Base-by-base conservation (phyloP, 2,329 filamentous ascomycete species). In the Aureobasidium sp. region DNA sequence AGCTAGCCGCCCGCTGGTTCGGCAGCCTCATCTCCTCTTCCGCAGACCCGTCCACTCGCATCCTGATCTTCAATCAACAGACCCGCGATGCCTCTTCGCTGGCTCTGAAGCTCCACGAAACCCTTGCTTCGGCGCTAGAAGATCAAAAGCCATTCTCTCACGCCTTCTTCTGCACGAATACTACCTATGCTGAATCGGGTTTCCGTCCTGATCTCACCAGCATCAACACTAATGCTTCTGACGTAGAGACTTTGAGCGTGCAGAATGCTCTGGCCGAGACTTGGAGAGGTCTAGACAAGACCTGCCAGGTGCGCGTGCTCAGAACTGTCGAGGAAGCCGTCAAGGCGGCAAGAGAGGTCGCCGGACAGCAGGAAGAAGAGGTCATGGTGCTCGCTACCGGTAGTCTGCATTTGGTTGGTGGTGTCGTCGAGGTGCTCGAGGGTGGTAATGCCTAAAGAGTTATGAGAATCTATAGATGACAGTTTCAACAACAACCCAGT, bases 51-150 rank as follows among this genome's bases (percentile, higher is more conserved):
- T 72, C 73, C 12, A 69, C 73, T 5, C 78, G 90, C 0, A 79
- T 88, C 62, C 77, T 97, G 49, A 82, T 97, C 52, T 97, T 97
- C 80, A 97, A 97, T 74, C 93, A 97, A 74, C 91, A 96, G 71
- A 91, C 90, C 11, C 84, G 91, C 36, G 87, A 96, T 70, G 89
- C 89, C 5, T 76, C 78, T 4, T 78, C 82, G 17, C 80, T 95
- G 1, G 82, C 93, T 2, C 76, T 75, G 36, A 81, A 81, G 0
- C 77, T 96, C 1, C 79, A 91, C 62, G 71, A 78, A 11, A 84
- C 83, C 2, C 76, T 89, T 58, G 69, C 73, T 49, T 64, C 75
- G 61, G 69, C 76, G 62, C 53, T 79, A 60, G 53, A 74, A 63
- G 68, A 75, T 44, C 48, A 48, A 25, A 39, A 55, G 15, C 74